A percentile compares a stretch with the other conserved stretches of the same genome.
Conservation (phyloP, 2,329 filamentous ascomycete species). For the Fusarium longipes region DNA sequence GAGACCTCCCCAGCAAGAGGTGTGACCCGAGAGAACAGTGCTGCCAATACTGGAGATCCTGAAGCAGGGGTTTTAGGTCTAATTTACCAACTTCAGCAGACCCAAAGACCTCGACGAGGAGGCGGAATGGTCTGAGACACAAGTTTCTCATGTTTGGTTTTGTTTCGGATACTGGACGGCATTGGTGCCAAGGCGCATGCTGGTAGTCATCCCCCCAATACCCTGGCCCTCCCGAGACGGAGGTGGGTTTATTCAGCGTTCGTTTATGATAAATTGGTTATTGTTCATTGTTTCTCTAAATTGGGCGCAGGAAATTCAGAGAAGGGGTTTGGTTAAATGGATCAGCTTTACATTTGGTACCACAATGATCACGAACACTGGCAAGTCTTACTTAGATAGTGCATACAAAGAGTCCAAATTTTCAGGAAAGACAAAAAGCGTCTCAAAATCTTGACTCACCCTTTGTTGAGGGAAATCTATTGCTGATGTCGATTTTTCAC, state of each 20-base stretch:
- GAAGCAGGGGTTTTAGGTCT: constrained; percentile 68
- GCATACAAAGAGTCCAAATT: neutral
- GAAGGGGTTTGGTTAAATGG: neutral
- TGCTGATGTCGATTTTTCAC: neutral
- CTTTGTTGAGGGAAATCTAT: neutral
- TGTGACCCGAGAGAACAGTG: constrained; percentile 65
- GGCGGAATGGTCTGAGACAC: constrained; percentile 52
- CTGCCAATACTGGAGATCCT: constrained; percentile 57
- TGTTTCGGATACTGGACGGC: neutral
- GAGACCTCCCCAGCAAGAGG: constrained; percentile 65
- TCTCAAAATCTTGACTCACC: neutral
- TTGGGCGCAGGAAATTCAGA: neutral
- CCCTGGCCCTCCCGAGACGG: neutral
- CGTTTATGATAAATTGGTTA: constrained; percentile 12
- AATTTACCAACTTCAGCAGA: constrained; percentile 69
- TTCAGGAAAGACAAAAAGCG: neutral
- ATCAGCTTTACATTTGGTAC: neutral
- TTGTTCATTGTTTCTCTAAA: constrained; percentile 5
- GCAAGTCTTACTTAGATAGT: neutral
- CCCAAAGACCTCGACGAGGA: constrained; percentile 62
- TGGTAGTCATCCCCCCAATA: constrained; percentile 2
- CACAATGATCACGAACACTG: neutral
- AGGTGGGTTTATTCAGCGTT: neutral
- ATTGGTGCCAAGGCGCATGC: constrained; percentile 20
- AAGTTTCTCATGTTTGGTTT: constrained; percentile 1